phyloP scores from a whole-genome alignment of 345 rosid species.

The Rhodomyrtus tomentosa region DNA sequence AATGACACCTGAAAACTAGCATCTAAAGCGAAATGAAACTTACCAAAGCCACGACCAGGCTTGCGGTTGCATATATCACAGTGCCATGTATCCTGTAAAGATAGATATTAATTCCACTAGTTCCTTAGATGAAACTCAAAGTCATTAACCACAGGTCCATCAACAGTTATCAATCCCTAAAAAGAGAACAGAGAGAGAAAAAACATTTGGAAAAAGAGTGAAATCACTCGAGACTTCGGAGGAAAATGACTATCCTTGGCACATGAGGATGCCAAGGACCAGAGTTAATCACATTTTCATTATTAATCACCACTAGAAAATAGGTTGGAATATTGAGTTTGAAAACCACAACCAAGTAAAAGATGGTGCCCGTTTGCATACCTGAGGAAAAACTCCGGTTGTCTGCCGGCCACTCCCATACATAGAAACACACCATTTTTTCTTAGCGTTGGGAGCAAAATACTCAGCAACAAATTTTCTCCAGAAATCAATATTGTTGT shows the following conservation, averaged over 20 bases:
- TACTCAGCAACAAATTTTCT: conserved; percentile 30
- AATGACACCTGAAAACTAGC: neutral
- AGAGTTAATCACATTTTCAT: neutral
- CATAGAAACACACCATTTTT: conserved; percentile 30
- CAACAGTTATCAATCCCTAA: neutral
- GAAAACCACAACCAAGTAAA: neutral
- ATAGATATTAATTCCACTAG: neutral
- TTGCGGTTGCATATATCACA: conserved; percentile 59
- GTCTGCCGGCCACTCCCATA: conserved; percentile 12
- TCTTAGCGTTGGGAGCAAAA: conserved; percentile 23
- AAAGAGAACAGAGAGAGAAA: neutral
- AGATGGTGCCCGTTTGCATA: neutral
- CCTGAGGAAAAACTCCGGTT: conserved; percentile 19
- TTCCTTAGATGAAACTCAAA: neutral
- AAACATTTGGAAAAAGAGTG: neutral
- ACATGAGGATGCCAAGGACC: neutral
- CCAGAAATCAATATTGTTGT: conserved; percentile 29
- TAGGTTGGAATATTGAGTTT: neutral
- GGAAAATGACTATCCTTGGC: neutral
- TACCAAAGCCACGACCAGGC: conserved; percentile 74
- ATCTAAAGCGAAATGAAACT: neutral
- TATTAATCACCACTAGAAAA: neutral
- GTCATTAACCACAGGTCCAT: neutral
- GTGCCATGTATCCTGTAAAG: conserved; percentile 57
- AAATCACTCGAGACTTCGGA: neutral